Evolutionary conservation across 1,139 yeast genomes (phyloP), one percentile per base, ranked within the genome.

Genomic region (Yamadazyma friedrichii): DNA sequence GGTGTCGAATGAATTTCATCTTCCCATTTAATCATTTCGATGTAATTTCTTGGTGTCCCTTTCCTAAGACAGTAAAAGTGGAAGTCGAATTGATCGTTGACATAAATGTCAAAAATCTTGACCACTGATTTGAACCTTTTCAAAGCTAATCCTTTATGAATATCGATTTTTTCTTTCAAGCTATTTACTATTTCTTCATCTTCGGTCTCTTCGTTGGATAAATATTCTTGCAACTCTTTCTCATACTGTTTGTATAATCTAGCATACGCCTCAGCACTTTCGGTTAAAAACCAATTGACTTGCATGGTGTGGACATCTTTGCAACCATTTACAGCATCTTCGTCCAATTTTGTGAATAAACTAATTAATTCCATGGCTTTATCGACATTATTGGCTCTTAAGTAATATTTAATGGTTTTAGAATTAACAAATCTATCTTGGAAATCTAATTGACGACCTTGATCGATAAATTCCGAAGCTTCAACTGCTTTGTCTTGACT

Each of bases 391-490:
- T 87, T 79, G n/a, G 95, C 93, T 54, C 98, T 77, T 45, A 93
- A 65, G 43, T 76, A 79, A 56, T 93, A 93, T 59, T 89, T 88
- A 39, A 88, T 87, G 9, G 96, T 74, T 59, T 89, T 91, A 43
- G 96, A 80, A 63, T 93, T 94, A 57, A 93, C 79, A 58, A 88
- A 93, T 51, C 98, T 74, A 62, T 93, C 99, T 61, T 88, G 96
- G 45, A 86, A 72, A 57, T 94, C 97, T 44, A 86, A 65, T 42
- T 71, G 62, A 51, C 97, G 78, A 3, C 95, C 97, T 42, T 72
- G 74, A 47, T 84, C 77, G 78, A 89, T 79, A 27, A 42, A 59
- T 10, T 74, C 74, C 12, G 86, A 78, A 4, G 98, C 98, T 26
- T 70, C 74, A 1, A 50, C 56, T 31, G 76, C 53, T 43, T 82